These are phyloP conservation scores for Hordeum marinum DNA, from an alignment of 176 grass and related monocot genomes.

Conservation along the genomic window DNA sequence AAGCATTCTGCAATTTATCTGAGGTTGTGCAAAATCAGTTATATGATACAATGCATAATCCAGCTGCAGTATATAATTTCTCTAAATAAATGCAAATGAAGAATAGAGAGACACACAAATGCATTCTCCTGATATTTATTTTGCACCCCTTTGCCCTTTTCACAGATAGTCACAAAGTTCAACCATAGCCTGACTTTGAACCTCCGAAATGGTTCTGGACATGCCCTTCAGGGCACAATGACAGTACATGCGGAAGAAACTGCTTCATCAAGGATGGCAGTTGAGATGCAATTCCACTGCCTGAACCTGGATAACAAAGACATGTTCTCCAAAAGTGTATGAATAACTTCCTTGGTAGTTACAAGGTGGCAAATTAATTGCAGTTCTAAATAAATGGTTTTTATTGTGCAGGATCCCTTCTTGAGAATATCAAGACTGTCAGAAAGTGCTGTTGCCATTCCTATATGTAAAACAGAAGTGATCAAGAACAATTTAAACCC, in stretches of 20 bases:
- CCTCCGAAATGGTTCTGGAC: slow-evolving; percentile 39
- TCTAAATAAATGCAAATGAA: slow-evolving; percentile 9
- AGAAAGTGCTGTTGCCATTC: slow-evolving; percentile 60
- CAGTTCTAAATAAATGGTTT: slow-evolving; percentile 8
- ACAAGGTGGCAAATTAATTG: not conserved
- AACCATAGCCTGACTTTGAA: slow-evolving; percentile 59
- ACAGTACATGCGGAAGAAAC: slow-evolving; percentile 84
- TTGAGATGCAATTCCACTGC: slow-evolving; percentile 66
- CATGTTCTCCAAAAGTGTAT: slow-evolving; percentile 90
- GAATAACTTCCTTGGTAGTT: slow-evolving; percentile 19
- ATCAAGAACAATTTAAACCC: slow-evolving; percentile 76
- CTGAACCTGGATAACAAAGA: slow-evolving; percentile 78
- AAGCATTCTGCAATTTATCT: slow-evolving; percentile 70
- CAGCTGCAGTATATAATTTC: not conserved
- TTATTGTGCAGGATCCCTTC: slow-evolving; percentile 80
- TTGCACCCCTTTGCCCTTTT: slow-evolving; percentile 8
- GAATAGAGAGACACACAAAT: not conserved
- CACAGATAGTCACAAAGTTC: slow-evolving; percentile 83
- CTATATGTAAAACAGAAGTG: slow-evolving; percentile 89
- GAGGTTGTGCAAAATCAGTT: slow-evolving; percentile 53
- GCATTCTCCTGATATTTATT: not conserved
- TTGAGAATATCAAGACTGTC: slow-evolving; percentile 74
- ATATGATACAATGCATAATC: slow-evolving; percentile 15
- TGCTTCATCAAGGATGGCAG: slow-evolving; percentile 58
- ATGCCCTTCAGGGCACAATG: slow-evolving; percentile 49